These are phyloP conservation scores for Colletotrichum paranaense DNA, from an alignment of 2,329 filamentous ascomycete genomes.

Conservation along the genomic window DNA sequence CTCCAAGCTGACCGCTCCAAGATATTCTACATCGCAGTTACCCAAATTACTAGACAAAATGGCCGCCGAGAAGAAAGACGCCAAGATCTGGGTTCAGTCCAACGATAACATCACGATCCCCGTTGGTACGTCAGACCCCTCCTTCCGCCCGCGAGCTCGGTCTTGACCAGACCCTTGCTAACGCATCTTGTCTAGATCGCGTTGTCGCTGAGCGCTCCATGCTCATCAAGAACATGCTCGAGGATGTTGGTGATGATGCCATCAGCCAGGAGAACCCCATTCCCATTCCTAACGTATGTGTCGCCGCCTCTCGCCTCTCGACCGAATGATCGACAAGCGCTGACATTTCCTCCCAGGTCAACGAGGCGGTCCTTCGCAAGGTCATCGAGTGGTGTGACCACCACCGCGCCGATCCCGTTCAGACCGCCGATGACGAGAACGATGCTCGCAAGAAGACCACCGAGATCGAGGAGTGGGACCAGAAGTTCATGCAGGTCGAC, in stretches of 20 bases:
- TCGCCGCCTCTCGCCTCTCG: conserved; percentile 9
- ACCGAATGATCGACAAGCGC: conserved; percentile 7
- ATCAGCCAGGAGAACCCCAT: conserved; percentile 73
- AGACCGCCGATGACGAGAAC: conserved; percentile 86
- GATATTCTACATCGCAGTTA: background rate
- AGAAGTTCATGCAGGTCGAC: conserved; percentile 99
- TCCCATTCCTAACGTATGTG: conserved; percentile 84
- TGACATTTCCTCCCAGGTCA: conserved; percentile 68
- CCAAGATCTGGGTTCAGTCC: conserved; percentile 62
- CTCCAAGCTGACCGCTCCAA: background rate
- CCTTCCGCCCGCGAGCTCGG: background rate
- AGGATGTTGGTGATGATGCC: conserved; percentile 81
- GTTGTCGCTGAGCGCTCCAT: conserved; percentile 90
- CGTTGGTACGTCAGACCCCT: conserved; percentile 46
- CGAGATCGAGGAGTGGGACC: conserved; percentile 99
- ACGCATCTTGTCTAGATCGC: conserved; percentile 68
- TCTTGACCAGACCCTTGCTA: conserved; percentile 1
- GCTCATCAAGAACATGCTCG: conserved; percentile 98
- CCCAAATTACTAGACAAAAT: conserved; percentile 43
- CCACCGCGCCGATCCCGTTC: conserved; percentile 89
- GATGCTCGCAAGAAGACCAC: conserved; percentile 98
- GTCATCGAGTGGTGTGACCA: conserved; percentile 98
- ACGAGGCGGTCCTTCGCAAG: conserved; percentile 92
- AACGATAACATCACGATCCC: conserved; percentile 61
- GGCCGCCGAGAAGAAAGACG: conserved; percentile 45